Conservation (phyloP, 139 green algal genomes). For the Axilococcus clingmanii region DNA sequence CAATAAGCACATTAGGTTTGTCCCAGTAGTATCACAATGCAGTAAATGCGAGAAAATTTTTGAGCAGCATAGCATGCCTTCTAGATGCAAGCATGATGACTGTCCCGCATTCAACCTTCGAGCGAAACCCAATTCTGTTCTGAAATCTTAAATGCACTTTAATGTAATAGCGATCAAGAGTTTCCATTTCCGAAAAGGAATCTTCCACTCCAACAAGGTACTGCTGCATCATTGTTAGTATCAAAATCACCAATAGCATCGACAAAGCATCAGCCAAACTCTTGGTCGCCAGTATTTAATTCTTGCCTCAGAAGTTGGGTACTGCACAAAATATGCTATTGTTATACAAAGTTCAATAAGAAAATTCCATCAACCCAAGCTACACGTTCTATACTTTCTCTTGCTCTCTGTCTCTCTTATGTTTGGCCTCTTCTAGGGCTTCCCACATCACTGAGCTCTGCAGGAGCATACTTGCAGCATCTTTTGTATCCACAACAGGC, state of each 20-base stretch:
- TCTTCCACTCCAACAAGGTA: too few relatives aligned
- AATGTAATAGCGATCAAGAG: background rate
- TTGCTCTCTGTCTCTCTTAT: too few relatives aligned
- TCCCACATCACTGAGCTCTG: too few relatives aligned
- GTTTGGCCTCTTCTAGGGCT: too few relatives aligned
- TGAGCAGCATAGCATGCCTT: conserved; percentile 22
- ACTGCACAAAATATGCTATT: too few relatives aligned
- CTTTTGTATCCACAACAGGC: background rate
- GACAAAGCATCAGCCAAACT: background rate
- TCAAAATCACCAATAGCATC: background rate
- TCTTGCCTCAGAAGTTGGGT: too few relatives aligned
- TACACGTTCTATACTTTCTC: too few relatives aligned
- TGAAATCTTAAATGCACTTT: background rate
- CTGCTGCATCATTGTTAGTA: too few relatives aligned
- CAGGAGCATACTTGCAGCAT: background rate
- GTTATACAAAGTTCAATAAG: too few relatives aligned
- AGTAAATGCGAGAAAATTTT: conserved; percentile 29
- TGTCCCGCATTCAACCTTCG: conserved; percentile 26
- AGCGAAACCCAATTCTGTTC: background rate
- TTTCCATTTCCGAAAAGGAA: background rate
- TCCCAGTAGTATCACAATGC: conserved; percentile 18
- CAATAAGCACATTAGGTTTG: conserved; percentile 26
- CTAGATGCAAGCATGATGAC: conserved; percentile 23
- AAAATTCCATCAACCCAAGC: too few relatives aligned
- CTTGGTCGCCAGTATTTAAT: background rate